phyloP scores from a whole-genome alignment of 2,329 filamentous ascomycete genomes.

The Botrytis fabae region DNA sequence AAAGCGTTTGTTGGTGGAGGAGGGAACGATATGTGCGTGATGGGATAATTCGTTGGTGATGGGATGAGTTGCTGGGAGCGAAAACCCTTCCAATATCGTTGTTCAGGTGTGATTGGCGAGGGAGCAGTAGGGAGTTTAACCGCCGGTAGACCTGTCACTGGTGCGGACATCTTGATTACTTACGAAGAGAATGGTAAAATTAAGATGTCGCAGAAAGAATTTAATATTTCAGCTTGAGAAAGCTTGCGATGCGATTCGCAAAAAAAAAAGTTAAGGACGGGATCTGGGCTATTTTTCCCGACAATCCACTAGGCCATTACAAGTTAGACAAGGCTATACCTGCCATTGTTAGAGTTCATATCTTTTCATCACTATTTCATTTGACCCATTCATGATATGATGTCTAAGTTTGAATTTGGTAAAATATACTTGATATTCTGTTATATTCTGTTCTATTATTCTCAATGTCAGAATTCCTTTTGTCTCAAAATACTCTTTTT shows the following conservation, averaged over 20 bases:
- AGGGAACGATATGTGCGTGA: slow-evolving; percentile 85
- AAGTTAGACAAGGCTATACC: slow-evolving; percentile 11
- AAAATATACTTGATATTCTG: neutral
- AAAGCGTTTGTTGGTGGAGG: slow-evolving; percentile 46
- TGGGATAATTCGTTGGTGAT: slow-evolving; percentile 70
- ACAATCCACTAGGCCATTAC: neutral
- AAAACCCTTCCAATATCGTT: slow-evolving; percentile 95
- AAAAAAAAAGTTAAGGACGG: slow-evolving; percentile 20
- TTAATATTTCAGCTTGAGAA: slow-evolving; percentile 7
- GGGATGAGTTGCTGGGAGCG: slow-evolving; percentile 87
- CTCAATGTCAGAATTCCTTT: neutral
- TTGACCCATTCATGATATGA: neutral
- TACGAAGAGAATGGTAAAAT: slow-evolving; percentile 10
- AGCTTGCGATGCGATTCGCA: slow-evolving; percentile 18
- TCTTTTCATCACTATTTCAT: neutral
- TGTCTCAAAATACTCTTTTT: neutral
- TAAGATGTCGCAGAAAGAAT: slow-evolving; percentile 17
- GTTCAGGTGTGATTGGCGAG: slow-evolving; percentile 82
- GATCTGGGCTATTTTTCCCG: slow-evolving; percentile 4
- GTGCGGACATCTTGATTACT: slow-evolving; percentile 37
- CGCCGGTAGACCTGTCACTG: slow-evolving; percentile 47
- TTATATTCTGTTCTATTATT: neutral
- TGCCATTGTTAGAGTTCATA: neutral
- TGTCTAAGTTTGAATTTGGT: neutral
- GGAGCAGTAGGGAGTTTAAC: slow-evolving; percentile 78